These are phyloP conservation scores for Lyophyllum shimeji DNA, from an alignment of 768 basidiomycete genomes.

Conservation along the genomic window DNA sequence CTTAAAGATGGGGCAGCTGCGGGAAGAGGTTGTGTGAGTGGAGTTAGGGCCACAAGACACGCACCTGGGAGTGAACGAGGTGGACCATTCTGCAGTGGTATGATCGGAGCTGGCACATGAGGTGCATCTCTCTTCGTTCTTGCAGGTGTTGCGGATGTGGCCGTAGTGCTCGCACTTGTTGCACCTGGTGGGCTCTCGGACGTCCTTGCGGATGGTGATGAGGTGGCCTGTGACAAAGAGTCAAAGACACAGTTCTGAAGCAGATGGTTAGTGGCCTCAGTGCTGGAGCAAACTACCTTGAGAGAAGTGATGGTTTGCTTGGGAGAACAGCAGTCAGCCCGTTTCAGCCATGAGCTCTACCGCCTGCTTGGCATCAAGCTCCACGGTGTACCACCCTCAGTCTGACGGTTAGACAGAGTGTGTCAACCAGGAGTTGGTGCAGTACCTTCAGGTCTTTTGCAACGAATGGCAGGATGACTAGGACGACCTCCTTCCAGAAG, in stretches of 20 bases:
- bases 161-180: slow-evolving; percentile 4
- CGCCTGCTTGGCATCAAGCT: no score
- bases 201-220: slow-evolving; percentile 1
- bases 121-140: neutral
- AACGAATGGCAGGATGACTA: no score
- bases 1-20: slow-evolving; percentile 1
- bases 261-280: neutral
- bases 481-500: no score
- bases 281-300: neutral
- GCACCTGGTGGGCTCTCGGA: neutral
- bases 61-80: neutral
- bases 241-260: neutral
- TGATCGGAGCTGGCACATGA: neutral
- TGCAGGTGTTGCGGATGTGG: neutral
- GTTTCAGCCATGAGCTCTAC: neutral
- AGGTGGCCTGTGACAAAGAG: neutral
- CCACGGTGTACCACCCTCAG: no score
- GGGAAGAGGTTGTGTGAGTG: neutral
- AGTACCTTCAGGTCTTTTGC: no score
- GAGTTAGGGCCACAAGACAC: slow-evolving; percentile 6
- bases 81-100: neutral
- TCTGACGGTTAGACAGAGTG: no score
- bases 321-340: neutral
- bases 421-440: no score
- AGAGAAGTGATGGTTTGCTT: neutral